These are phyloP conservation scores for Lentinus tigrinus DNA, from an alignment of 768 basidiomycete species.

Conservation along the genomic window DNA sequence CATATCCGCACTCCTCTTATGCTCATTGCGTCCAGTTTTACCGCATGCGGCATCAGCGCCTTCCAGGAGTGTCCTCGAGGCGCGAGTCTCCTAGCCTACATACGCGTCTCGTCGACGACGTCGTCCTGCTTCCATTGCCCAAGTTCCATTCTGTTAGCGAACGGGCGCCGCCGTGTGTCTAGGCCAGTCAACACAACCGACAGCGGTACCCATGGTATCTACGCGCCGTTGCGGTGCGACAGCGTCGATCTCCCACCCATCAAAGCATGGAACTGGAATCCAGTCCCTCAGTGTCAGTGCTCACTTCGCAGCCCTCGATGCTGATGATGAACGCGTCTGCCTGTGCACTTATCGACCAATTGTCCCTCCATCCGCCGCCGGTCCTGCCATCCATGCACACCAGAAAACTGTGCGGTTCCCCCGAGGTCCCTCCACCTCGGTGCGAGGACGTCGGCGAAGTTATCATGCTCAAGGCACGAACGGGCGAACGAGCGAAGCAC, in stretches of 20 bases:
- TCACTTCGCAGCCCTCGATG: no score
- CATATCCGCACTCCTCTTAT: background rate
- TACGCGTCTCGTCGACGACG: background rate
- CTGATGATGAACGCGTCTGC: no score
- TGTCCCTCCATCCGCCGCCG: no score
- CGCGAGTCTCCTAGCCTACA: background rate
- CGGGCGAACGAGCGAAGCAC: no score
- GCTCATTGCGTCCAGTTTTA: background rate
- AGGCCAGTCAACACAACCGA: background rate
- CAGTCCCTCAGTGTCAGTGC: background rate
- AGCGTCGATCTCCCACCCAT: no score
- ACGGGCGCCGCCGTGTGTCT: no score
- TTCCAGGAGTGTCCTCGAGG: slow-evolving; percentile 1
- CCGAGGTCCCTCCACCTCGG: slow-evolving; percentile 1
- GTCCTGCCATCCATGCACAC: no score
- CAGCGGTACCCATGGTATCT: no score
- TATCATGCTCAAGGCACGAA: no score
- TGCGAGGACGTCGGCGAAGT: background rate
- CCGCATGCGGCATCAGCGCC: background rate
- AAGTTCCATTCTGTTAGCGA: background rate
- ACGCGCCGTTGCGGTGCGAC: no score
- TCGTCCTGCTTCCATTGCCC: background rate
- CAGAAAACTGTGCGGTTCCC: slow-evolving; percentile 5
- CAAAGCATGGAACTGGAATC: background rate
- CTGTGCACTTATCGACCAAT: no score